phyloP scores from a whole-genome alignment of 1,284 basidiomycete species.

The Malassezia vespertilionis region DNA sequence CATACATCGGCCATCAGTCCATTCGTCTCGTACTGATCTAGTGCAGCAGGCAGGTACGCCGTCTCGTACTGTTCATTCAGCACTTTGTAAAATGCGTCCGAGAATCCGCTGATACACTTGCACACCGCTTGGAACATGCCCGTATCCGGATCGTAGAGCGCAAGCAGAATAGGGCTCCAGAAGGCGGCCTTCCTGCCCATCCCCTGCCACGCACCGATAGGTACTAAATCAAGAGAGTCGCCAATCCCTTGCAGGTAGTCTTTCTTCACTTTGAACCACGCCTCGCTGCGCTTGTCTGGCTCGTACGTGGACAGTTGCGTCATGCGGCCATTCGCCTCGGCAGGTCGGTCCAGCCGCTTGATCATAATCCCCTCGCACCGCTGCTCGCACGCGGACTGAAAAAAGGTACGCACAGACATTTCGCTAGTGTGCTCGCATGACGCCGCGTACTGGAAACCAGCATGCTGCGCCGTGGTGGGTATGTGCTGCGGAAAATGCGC shows the following conservation, averaged over 20 bases:
- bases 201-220: conserved; percentile 65
- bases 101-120: conserved; percentile 59
- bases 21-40: conserved; percentile 34
- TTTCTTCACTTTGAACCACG: conserved; percentile 57
- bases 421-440: conserved; percentile 62
- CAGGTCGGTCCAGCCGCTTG: conserved; percentile 29
- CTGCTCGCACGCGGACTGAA: conserved; percentile 65
- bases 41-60: not conserved
- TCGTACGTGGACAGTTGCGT: conserved; percentile 86
- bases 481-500: conserved; percentile 48
- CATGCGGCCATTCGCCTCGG: conserved; percentile 48
- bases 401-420: conserved; percentile 63
- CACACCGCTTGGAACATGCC: conserved; percentile 56
- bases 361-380: conserved; percentile 71
- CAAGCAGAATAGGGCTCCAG: conserved; percentile 85
- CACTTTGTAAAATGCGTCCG: conserved; percentile 66
- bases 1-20: conserved; percentile 70
- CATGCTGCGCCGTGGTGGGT: conserved; percentile 51
- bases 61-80: conserved; percentile 22
- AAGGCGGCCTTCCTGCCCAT: conserved; percentile 81
- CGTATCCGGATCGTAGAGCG: conserved; percentile 59
- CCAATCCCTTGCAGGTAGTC: conserved; percentile 60
- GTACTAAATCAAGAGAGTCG: conserved; percentile 45
- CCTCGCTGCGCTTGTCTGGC: conserved; percentile 53
- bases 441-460: conserved; percentile 66